These are phyloP conservation scores for Suhomyces bribrorum DNA, from an alignment of 1,139 yeast species.

Conservation along the genomic window DNA sequence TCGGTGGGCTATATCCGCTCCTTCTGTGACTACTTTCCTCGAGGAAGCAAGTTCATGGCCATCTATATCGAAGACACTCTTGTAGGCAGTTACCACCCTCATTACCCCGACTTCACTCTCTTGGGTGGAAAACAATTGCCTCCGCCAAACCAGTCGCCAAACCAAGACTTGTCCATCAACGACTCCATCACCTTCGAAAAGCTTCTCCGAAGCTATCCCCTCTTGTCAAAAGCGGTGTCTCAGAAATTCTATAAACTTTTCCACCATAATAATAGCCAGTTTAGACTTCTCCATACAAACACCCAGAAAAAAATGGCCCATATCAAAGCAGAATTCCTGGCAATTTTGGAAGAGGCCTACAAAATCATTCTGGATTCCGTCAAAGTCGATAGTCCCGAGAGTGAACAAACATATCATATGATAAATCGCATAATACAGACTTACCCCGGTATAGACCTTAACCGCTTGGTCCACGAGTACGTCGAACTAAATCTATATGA, in stretches of 20 bases:
- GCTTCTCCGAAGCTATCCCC: slow-evolving; percentile 48
- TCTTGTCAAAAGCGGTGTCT: slow-evolving; percentile 48
- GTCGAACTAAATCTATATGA: slow-evolving; percentile 70
- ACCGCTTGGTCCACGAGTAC: slow-evolving; percentile 61
- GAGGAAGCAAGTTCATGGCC: slow-evolving; percentile 52
- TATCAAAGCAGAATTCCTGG: slow-evolving; percentile 35
- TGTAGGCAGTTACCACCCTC: slow-evolving; percentile 31
- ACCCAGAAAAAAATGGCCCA: slow-evolving; percentile 30
- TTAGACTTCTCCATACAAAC: slow-evolving; percentile 32
- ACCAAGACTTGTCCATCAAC: slow-evolving; percentile 1
- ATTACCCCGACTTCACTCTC: not conserved
- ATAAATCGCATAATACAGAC: slow-evolving; percentile 31
- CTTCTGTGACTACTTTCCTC: slow-evolving; percentile 48
- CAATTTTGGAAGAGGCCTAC: slow-evolving; percentile 40
- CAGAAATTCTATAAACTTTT: slow-evolving; percentile 46
- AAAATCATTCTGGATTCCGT: slow-evolving; percentile 45
- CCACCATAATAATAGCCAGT: slow-evolving; percentile 45
- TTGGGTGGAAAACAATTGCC: slow-evolving; percentile 1
- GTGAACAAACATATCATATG: slow-evolving; percentile 37
- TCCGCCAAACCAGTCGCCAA: not conserved
- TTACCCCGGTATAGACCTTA: slow-evolving; percentile 55
- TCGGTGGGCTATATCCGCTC: slow-evolving; percentile 46
- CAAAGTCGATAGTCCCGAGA: slow-evolving; percentile 36
- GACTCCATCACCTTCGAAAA: slow-evolving; percentile 27
- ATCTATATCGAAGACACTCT: slow-evolving; percentile 55